Evolutionary conservation across 2,329 filamentous ascomycete genomes (phyloP).

Genomic region (Bipolaris gigantea): DNA sequence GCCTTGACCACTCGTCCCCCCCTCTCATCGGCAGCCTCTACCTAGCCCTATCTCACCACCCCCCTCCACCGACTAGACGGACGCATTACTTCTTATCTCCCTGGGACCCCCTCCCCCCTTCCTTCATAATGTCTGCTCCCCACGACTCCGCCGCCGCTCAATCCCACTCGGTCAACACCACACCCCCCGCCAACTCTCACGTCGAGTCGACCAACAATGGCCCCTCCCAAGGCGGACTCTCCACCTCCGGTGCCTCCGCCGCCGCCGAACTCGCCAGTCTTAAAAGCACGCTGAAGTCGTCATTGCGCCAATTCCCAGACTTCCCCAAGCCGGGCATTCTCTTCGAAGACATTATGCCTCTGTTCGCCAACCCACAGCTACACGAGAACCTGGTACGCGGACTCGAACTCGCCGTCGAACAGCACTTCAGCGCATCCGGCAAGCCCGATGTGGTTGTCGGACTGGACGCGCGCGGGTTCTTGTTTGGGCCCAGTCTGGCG

Average conservation of each 20-base stretch:
- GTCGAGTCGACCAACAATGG: constrained; percentile 35
- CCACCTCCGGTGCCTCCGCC: constrained; percentile 54
- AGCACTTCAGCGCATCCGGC: constrained; percentile 55
- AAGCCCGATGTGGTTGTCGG: constrained; percentile 90
- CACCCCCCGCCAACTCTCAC: constrained; percentile 21
- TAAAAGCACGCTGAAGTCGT: constrained; percentile 67
- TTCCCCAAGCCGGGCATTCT: constrained; percentile 91
- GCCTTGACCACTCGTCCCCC: constrained; percentile 11
- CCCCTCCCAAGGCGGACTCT: constrained; percentile 53
- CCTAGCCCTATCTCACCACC: constrained; percentile 18
- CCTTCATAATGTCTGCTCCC: constrained; percentile 38
- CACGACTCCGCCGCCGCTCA: constrained; percentile 26
- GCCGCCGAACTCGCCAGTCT: constrained; percentile 57
- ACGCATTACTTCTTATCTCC: constrained; percentile 12
- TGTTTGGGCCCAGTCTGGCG: constrained; percentile 90
- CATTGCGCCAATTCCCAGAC: constrained; percentile 84
- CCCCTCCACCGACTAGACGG: constrained; percentile 6
- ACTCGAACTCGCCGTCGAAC: constrained; percentile 78
- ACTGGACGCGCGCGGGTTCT: constrained; percentile 89
- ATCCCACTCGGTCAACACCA: constrained; percentile 23
- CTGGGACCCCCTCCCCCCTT: constrained; percentile 16
- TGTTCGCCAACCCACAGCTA: constrained; percentile 77
- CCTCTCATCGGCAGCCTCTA: constrained; percentile 6
- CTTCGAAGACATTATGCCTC: constrained; percentile 97
- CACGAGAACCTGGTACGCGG: constrained; percentile 80